Percentiles rank a stretch among this genome's conserved stretches.
phyloP scores from a whole-genome alignment of 768 basidiomycete species.

The Strobilomyces dryophilus region DNA sequence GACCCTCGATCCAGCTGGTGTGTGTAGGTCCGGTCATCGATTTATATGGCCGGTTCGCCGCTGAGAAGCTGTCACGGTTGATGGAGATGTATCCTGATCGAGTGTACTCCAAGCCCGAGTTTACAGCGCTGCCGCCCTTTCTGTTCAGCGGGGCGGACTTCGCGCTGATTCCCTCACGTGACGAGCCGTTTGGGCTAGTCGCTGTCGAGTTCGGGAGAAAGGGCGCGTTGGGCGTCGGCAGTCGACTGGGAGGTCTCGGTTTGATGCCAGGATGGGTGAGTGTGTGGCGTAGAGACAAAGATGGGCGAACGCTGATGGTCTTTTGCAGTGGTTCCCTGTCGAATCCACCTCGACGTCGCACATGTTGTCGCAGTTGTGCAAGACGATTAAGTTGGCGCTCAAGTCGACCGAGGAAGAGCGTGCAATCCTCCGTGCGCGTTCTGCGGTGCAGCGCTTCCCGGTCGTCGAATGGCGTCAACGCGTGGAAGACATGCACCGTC shows the following conservation, averaged over 20 bases:
- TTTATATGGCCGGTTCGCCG: constrained; percentile 91
- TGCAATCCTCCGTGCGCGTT: constrained; percentile 87
- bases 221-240: constrained; percentile 93
- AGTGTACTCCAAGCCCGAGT: constrained; percentile 93
- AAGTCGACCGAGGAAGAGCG: constrained; percentile 90
- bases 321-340: constrained; percentile 87
- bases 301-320: neutral
- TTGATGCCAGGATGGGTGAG: constrained; percentile 97
- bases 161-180: constrained; percentile 91
- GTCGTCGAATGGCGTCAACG: constrained; percentile 97
- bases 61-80: constrained; percentile 86
- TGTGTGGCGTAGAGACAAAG: constrained; percentile 8
- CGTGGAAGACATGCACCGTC: constrained; percentile 90
- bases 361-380: constrained; percentile 91
- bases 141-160: constrained; percentile 95
- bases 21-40: constrained; percentile 94
- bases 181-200: constrained; percentile 94
- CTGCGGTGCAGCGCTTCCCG: constrained; percentile 96
- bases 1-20: constrained; percentile 80
- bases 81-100: constrained; percentile 96
- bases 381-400: constrained; percentile 91
- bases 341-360: constrained; percentile 90
- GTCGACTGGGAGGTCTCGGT: constrained; percentile 90
- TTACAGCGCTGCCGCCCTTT: constrained; percentile 89
- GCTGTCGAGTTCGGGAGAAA: constrained; percentile 96